Evolutionary conservation across 192 early-diverging fungal species (phyloP), one percentile per base, ranked within the genome.

Genomic region (Dimargaris verticillata): DNA sequence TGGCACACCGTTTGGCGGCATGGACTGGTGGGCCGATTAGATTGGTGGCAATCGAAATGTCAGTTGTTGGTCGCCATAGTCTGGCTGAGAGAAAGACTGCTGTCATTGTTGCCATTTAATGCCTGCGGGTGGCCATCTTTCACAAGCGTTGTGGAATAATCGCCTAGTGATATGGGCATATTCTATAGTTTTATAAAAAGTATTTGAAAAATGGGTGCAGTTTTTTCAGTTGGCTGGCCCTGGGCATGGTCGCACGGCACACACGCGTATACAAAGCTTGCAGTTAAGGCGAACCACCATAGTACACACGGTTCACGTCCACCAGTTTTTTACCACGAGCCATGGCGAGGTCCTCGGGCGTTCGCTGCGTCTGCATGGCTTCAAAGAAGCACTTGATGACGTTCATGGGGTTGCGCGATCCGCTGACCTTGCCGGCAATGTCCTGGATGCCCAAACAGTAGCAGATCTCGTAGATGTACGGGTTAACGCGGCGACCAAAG

Each of bases 321-420:
- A 86, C 73, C 46, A 99, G 72, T 43, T 86, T 88, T 65, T 87
- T 79, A 20, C 95, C 95, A 53, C 95, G 75, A 44, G 79, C 78
- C 71, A 75, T 77, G 18, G 95, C 93, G 76, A 99, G 81, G 38
- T 97, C 87, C 47, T 80, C 74, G 13, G 93, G 90, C 7, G 80
- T 70, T 65, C 78, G 82, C 75, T 99, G 96, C 17, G 70, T 63
- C 18, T 63, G 53, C 12, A 99, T 70, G 14, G 96, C 96, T 70
- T 86, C 90, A 72, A 97, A 97, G 14, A 88, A 88, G 10, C 83
- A 86, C 78, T 99, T 95, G 78, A 99, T 83, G 33, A 99, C 93
- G 71, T 99, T 99, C 89, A 99, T 90, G 4, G 91, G 91, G 70
- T 92, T 97, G 44, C 80, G 77, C n/a, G 91, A 94, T 5, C 94